Base-by-base conservation (phyloP, 495 filamentous ascomycete species). In the Aspergillus olivimuriae region DNA sequence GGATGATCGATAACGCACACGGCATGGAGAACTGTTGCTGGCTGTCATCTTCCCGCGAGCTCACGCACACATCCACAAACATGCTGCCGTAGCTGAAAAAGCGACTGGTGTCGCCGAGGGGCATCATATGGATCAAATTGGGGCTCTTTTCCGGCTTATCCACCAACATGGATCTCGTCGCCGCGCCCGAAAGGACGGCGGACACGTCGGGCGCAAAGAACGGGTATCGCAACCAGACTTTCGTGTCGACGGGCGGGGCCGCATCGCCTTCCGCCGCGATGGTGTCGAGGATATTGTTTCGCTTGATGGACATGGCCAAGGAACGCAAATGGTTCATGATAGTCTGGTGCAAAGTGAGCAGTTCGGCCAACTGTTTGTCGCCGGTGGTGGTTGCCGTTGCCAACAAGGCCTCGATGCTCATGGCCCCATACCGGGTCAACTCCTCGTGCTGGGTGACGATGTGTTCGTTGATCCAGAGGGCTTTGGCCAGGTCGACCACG, bases 401-500 rank as follows among this genome's bases (percentile, higher is more conserved):
- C 10, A 69, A 45, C 28, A 75, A 44, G 6, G 69, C 63, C 16
- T 71, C 69, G 15, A 76, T 57, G 9, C 65, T 58, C 56, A 68
- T 65, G 15, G 57, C 58, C 4, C 71, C 73, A 36, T 74, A 76
- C 20, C 61, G 65, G 24, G 62, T 55, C 9, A 76, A 33, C 43
- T 82, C 80, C 17, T 70, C 75, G 52, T 74, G 70, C 8, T 57
- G 52, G 8, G 74, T 68, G 5, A 86, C 68, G 4, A 88, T 73
- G 2, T 81, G 74, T 39, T 82, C 77, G 35, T 80, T 63, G 19
- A 94, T 78, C 89, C 89, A 95, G 55, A 85, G 82, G 0, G 80
- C 73, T 57, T 94, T 95, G 2, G 84, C 83, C 34, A 95, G 68
- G 55, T 94, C 82, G 2, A 90, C 66, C 42, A 89, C 80, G 10